Evolutionary conservation across 2,329 filamentous ascomycete species (phyloP).

Genomic region (Ophidiomyces ophidiicola): DNA sequence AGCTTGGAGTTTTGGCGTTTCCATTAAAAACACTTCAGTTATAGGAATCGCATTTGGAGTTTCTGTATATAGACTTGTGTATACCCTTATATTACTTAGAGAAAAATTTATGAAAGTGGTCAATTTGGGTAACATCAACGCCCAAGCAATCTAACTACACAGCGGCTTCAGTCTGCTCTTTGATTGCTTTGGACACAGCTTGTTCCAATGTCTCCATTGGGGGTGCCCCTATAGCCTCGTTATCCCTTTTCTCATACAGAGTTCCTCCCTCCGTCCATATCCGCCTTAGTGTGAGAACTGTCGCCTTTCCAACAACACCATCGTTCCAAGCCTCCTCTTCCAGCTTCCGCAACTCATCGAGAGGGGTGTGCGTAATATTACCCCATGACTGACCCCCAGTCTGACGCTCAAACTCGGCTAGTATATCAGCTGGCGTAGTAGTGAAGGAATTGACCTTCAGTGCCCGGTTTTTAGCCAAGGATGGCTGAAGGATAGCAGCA

Average conservation of each 20-base stretch:
- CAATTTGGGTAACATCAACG: no score
- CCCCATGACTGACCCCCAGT: conserved; percentile 44
- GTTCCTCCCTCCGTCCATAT: conserved; percentile 66
- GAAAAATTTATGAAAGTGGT: no score
- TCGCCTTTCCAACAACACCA: conserved; percentile 39
- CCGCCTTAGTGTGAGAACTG: conserved; percentile 48
- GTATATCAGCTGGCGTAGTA: conserved; percentile 48
- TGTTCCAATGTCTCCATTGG: conserved; percentile 43
- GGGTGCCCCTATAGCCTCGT: conserved; percentile 45
- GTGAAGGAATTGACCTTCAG: conserved; percentile 62
- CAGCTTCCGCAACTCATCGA: conserved; percentile 42
- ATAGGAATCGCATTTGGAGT: no score
- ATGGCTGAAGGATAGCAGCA: conserved; percentile 47
- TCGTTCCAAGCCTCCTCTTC: conserved; percentile 50
- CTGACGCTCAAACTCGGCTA: conserved; percentile 57
- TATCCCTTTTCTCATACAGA: conserved; percentile 56
- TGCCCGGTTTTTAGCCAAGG: conserved; percentile 42
- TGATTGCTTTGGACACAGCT: conserved; percentile 26
- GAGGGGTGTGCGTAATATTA: conserved; percentile 38
- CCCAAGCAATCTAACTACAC: neutral
- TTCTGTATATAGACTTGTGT: conserved; percentile 2
- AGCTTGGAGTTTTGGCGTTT: conserved; percentile 5
- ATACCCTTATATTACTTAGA: conserved; percentile 1
- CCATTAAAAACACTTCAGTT: conserved; percentile 4
- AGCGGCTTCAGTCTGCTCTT: neutral